Base-by-base conservation (phyloP, 225 moss, liverwort and hornwort species). In the Polytrichum formosum region DNA sequence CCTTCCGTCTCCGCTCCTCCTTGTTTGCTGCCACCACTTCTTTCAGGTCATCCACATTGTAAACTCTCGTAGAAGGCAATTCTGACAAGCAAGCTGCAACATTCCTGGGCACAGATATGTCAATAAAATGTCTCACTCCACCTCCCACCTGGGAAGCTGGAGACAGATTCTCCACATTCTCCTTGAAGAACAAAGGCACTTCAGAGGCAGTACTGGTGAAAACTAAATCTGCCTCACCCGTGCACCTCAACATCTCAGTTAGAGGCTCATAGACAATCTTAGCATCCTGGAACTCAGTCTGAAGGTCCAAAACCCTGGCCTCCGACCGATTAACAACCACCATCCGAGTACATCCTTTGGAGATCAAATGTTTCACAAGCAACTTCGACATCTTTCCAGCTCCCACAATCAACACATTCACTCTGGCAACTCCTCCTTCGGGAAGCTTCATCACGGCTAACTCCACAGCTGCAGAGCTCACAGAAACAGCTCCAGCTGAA, bases 311-410 rank as follows among this genome's bases (percentile, higher is more conserved):
- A 25, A 95, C 95, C 73, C 81, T 82, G 5, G 85, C 76, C 70
- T 93, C 91, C 33, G 91, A 83, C 75, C 95, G 84, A 71, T 95
- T 95, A 0, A 95, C 95, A 31, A 95, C 69, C 9, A 87, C 75
- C 79, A 95, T 90, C 20, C 83, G 86, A 69, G 28, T 68, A 26
- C 91, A 95, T 28, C 95, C 95, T 75, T 93, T 95, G 7, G 95
- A 91, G 28, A 95, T 87, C 76, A 95, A 77, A 46, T 95, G 95
- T 79, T 93, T 95, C 53, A 95, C 95, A 63, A 95, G 74, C 7
- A 95, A 61, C 80, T 91, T 95, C 0, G 95, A 93, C 95, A 95
- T 95, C 56, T 95, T 95, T 8, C 95, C 95, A 2, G 95, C 95
- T 27, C 95, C 95, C 28, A 95, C 93, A 55, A 95, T 91, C 20